Evolutionary conservation across 2,329 filamentous ascomycete genomes (phyloP).

Genomic region (Hyphodiscus sp.): DNA sequence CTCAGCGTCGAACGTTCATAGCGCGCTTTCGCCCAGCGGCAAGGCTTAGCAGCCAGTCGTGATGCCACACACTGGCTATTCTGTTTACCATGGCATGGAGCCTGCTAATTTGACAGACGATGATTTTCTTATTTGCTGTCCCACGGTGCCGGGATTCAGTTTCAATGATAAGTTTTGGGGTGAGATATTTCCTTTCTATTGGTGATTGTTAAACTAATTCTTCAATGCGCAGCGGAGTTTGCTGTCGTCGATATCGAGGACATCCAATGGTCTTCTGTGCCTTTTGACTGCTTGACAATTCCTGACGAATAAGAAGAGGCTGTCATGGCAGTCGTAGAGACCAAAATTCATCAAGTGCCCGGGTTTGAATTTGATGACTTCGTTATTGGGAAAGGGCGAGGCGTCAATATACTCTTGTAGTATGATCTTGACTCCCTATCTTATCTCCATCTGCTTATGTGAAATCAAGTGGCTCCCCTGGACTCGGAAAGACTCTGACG

Average conservation of each 20-base stretch:
- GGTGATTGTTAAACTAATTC: background rate
- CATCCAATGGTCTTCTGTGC: background rate
- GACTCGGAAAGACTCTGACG: constrained; percentile 13
- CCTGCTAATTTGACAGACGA: too few relatives aligned
- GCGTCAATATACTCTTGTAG: constrained; percentile 1
- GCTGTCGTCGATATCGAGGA: constrained; percentile 7
- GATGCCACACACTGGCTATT: too few relatives aligned
- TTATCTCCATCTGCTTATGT: background rate
- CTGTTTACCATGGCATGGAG: too few relatives aligned
- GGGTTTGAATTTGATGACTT: background rate
- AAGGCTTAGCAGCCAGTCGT: too few relatives aligned
- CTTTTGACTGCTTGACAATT: constrained; percentile 1
- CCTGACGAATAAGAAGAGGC: constrained; percentile 1
- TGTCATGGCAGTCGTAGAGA: constrained; percentile 1
- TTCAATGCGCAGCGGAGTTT: constrained; percentile 5
- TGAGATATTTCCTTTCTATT: background rate
- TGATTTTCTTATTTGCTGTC: constrained; percentile 10
- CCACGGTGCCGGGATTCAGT: constrained; percentile 10
- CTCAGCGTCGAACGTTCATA: too few relatives aligned
- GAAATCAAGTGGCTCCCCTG: constrained; percentile 7
- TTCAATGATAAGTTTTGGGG: constrained; percentile 4
- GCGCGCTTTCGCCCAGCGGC: too few relatives aligned
- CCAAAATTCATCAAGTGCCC: background rate
- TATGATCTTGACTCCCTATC: background rate
- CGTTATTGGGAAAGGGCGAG: background rate